A percentile compares a stretch with the other conserved stretches of the same genome.
These are phyloP conservation scores for Cryptococcus wingfieldii DNA, from an alignment of 1,284 basidiomycete species.

Conservation along the genomic window DNA sequence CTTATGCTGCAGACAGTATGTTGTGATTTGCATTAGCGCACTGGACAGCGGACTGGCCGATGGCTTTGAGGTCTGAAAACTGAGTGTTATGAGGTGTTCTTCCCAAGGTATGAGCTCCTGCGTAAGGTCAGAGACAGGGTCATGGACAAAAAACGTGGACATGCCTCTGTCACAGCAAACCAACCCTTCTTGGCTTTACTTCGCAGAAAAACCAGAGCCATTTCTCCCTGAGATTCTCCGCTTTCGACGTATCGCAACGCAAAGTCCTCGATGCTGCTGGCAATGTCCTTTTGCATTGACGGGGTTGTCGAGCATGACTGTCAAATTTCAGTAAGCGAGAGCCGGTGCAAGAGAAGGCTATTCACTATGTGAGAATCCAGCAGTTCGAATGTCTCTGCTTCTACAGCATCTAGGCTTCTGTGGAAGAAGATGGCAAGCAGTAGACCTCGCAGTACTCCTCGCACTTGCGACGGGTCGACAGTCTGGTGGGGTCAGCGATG, in stretches of 20 bases:
- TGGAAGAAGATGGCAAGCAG: constrained; percentile 44
- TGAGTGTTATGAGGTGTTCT: constrained; percentile 41
- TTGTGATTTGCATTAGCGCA: constrained; percentile 34
- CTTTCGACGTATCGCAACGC: constrained; percentile 20
- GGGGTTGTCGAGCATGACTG: constrained; percentile 16
- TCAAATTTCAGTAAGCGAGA: not conserved
- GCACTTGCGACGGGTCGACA: constrained; percentile 27
- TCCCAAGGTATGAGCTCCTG: constrained; percentile 46
- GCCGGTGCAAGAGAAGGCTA: not conserved
- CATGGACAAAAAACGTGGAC: constrained; percentile 4
- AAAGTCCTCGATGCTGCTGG: constrained; percentile 33
- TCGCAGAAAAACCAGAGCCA: constrained; percentile 44
- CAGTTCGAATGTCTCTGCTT: constrained; percentile 38
- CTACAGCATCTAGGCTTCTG: constrained; percentile 31
- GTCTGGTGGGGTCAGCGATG: constrained; percentile 13
- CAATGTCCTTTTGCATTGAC: constrained; percentile 29
- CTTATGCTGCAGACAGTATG: constrained; percentile 37
- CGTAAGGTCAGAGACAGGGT: not conserved
- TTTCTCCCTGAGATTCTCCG: constrained; percentile 21
- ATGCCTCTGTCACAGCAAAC: constrained; percentile 45
- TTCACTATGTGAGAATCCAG: constrained; percentile 40
- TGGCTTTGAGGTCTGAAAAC: constrained; percentile 5
- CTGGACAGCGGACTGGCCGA: constrained; percentile 18
- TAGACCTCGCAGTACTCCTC: constrained; percentile 28
- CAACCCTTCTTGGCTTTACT: constrained; percentile 42